phyloP scores from a whole-genome alignment of 768 basidiomycete species.

The Zangia roseola region DNA sequence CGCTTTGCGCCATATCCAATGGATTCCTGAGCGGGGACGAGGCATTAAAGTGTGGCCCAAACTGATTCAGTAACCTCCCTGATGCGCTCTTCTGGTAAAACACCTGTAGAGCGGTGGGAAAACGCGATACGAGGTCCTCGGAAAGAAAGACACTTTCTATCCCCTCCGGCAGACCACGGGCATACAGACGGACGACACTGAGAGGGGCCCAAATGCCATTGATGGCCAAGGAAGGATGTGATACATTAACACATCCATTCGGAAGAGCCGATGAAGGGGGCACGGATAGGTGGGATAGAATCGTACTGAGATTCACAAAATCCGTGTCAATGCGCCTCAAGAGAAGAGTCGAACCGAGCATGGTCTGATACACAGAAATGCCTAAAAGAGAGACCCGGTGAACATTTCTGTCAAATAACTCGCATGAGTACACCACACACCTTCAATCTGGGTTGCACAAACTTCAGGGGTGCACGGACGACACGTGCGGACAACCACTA shows the following conservation, averaged over 20 bases:
- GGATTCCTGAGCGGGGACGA: conserved; percentile 27
- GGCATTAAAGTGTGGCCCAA: conserved; percentile 62
- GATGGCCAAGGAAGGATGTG: conserved; percentile 51
- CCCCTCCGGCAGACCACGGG: conserved; percentile 23
- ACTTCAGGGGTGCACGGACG: conserved; percentile 61
- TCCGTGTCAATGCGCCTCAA: conserved; percentile 77
- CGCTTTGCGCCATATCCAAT: conserved; percentile 1
- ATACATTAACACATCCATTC: conserved; percentile 49
- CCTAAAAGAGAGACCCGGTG: conserved; percentile 40
- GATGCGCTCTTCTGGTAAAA: conserved; percentile 50
- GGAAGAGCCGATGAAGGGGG: conserved; percentile 34
- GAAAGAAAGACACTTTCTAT: conserved; percentile 58
- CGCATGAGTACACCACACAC: conserved; percentile 35
- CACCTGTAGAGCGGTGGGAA: conserved; percentile 60
- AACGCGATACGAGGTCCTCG: conserved; percentile 58
- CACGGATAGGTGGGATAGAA: conserved; percentile 40
- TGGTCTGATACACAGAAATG: conserved; percentile 73
- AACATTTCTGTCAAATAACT: conserved; percentile 1
- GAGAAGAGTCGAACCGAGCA: conserved; percentile 51
- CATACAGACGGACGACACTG: conserved; percentile 47
- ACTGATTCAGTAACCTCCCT: conserved; percentile 52
- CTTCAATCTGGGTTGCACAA: conserved; percentile 68
- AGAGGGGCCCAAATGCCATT: conserved; percentile 74
- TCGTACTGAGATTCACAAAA: conserved; percentile 65
- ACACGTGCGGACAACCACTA: conserved; percentile 62